Conservation (phyloP, 164 flowering plant genomes). For the Paratinospora sagittata region DNA sequence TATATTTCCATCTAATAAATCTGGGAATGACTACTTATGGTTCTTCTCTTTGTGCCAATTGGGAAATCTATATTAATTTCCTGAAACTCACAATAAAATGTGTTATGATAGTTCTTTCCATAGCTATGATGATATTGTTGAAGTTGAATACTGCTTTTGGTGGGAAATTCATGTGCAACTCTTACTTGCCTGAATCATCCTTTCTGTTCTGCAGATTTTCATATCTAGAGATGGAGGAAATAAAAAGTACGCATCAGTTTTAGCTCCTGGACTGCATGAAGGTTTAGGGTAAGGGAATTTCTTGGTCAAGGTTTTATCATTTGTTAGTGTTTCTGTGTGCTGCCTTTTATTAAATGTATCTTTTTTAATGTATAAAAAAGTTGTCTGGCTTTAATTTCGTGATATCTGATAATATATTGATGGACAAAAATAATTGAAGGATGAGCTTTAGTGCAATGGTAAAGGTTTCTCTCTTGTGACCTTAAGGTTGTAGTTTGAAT, state of each 20-base stretch:
- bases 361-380: not conserved
- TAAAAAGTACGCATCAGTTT: conserved; percentile 85
- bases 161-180: not conserved
- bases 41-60: too few relatives aligned
- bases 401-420: not conserved
- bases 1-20: too few relatives aligned
- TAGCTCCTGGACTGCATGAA: conserved; percentile 97
- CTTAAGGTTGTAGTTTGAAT: not conserved
- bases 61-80: too few relatives aligned
- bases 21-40: too few relatives aligned
- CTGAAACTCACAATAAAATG: too few relatives aligned
- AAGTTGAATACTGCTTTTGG: not conserved
- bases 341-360: not conserved
- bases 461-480: not conserved
- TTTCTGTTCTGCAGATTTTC: conserved; percentile 61
- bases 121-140: too few relatives aligned
- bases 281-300: conserved; percentile 71
- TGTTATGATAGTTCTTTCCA: too few relatives aligned
- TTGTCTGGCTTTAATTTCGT: not conserved
- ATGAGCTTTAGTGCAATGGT: not conserved
- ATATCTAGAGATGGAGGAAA: conserved; percentile 87
- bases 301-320: not conserved
- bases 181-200: conserved; percentile 5
- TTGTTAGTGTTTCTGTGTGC: not conserved
- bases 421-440: not conserved